phyloP scores from a whole-genome alignment of 2,329 filamentous ascomycete genomes.

The Zalaria obscura region DNA sequence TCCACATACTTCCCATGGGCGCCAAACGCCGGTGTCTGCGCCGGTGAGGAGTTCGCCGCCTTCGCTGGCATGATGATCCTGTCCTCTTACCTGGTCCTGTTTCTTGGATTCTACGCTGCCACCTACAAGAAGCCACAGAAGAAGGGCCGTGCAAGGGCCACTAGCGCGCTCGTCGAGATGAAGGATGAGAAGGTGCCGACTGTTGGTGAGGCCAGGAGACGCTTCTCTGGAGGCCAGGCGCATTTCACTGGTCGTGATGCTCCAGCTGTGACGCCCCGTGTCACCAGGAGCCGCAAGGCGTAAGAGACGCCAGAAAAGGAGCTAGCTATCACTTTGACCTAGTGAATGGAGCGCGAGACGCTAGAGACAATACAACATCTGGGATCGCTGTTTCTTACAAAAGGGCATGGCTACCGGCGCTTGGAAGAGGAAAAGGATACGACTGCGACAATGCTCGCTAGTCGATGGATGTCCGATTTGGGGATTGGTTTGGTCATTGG shows the following conservation, averaged over 20 bases:
- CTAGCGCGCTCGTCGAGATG: conserved; percentile 76
- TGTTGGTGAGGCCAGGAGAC: conserved; percentile 36
- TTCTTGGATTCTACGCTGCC: conserved; percentile 97
- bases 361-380: too few relatives aligned
- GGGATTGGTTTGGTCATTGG: too few relatives aligned
- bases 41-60: conserved; percentile 92
- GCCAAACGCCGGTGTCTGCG: conserved; percentile 74
- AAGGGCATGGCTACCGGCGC: too few relatives aligned
- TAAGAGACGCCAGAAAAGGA: conserved; percentile 21
- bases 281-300: conserved; percentile 58
- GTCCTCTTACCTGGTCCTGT: conserved; percentile 89
- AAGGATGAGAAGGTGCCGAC: conserved; percentile 54
- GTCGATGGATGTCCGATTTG: too few relatives aligned
- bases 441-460: too few relatives aligned
- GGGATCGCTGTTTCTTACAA: too few relatives aligned
- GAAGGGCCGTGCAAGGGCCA: conserved; percentile 61
- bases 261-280: conserved; percentile 34
- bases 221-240: conserved; percentile 29
- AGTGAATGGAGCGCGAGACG: too few relatives aligned
- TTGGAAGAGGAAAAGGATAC: too few relatives aligned
- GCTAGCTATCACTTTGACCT: neutral
- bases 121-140: conserved; percentile 81
- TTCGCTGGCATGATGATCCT: conserved; percentile 85
- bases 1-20: conserved; percentile 77
- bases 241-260: conserved; percentile 13